These are phyloP conservation scores for Eimeria praecox DNA, from an alignment of 169 alveolate genomes.

Conservation along the genomic window DNA sequence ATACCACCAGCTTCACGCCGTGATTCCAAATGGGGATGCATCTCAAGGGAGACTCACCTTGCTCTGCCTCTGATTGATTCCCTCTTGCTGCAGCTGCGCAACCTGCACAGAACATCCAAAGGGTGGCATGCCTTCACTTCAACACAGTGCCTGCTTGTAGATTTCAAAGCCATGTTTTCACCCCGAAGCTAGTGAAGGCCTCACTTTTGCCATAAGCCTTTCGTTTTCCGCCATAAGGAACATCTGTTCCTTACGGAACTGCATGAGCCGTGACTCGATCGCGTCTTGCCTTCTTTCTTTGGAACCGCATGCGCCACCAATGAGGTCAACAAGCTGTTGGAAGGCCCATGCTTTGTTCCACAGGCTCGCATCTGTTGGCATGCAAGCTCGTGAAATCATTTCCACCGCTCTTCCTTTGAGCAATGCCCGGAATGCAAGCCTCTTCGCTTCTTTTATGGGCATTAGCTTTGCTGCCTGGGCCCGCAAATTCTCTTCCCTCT, in stretches of 20 bases:
- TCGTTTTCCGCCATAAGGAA: conserved; percentile 81
- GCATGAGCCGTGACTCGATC: conserved; percentile 77
- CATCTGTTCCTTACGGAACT: conserved; percentile 81
- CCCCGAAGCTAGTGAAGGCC: neutral
- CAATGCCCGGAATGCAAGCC: conserved; percentile 81
- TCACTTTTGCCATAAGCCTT: conserved; percentile 79
- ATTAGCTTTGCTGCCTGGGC: conserved; percentile 58
- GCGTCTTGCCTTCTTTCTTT: conserved; percentile 59
- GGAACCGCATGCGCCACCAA: conserved; percentile 67
- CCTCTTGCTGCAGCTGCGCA: conserved; percentile 72
- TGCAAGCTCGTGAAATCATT: conserved; percentile 47
- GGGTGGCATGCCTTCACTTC: neutral
- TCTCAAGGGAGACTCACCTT: neutral
- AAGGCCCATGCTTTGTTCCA: conserved; percentile 80
- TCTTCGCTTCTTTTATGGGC: conserved; percentile 80
- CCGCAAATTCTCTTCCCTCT: conserved; percentile 50
- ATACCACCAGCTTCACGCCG: neutral
- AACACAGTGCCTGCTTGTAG: neutral
- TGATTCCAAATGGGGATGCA: neutral
- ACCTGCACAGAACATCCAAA: conserved; percentile 44
- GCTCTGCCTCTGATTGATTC: conserved; percentile 65
- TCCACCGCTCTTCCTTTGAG: conserved; percentile 82
- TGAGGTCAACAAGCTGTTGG: conserved; percentile 57
- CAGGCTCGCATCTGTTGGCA: conserved; percentile 45
- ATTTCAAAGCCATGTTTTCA: neutral